Base-by-base conservation (phyloP, 1,284 basidiomycete species). In the Ceratobasidium sp. region DNA sequence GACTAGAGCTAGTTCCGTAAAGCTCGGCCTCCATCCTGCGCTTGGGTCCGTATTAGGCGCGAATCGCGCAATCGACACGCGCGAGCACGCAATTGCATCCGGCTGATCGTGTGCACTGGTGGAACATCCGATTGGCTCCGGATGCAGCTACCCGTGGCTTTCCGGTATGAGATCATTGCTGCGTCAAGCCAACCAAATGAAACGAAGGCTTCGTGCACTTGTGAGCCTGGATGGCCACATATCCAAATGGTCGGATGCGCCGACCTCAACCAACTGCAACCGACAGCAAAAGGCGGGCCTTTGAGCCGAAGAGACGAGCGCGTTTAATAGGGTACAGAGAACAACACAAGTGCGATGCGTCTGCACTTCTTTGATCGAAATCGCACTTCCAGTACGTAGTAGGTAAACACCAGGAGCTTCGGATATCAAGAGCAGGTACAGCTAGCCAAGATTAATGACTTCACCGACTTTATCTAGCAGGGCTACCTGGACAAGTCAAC, bases 1-100 rank as follows among this genome's bases (percentile, higher is more conserved):
- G 18, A 12, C 25, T 9, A 44, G 23, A 48, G 12, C 60, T 14
- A 30, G 44, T 21, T 48, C 23, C 25, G 40, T 46, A 36, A 46
- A 1, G 38, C 30, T 46, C 21, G 38, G 16, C 11, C 16, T 21
- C 12, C 42, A 42, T 56, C 28, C 23, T 59, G 23, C 5, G 53
- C 53, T 56, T 49, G 16, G 21, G 33, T 30, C 28, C 38, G n/a
- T 18, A 59, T 69, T 49, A 59, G 18, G 66, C n/a, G 38, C 53
- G 42, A 59, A 69, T 69, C 54, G 66, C 66, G 66, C 66, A 69
- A 69, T 69, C 54, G 53, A 42, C 23, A 30, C 33, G 25, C 2
- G 30, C 30, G 54, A 69, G 66, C 66, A 69, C 66, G 66, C 66
- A 69, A 69, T 44, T 69, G 54, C 28, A 69, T 56, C 53, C 66